Conservation (phyloP, 2,329 filamentous ascomycete species). For the Fusarium xylarioides region DNA sequence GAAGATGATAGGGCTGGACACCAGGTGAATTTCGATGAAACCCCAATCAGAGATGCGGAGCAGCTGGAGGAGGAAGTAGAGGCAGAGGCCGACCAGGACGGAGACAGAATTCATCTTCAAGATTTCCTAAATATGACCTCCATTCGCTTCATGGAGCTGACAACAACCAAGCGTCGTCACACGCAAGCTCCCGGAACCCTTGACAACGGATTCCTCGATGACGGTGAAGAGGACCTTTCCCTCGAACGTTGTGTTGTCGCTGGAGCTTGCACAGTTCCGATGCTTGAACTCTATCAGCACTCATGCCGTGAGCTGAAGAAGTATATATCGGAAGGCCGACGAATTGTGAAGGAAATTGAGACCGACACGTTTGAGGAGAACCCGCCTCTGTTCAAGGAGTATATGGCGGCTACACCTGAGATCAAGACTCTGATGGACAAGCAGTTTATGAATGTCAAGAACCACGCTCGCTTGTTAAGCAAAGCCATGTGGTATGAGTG, state of each 20-base stretch:
- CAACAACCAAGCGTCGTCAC: constrained; percentile 91
- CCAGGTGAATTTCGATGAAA: constrained; percentile 56
- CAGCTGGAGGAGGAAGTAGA: constrained; percentile 60
- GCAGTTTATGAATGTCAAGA: constrained; percentile 97
- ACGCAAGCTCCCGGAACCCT: constrained; percentile 71
- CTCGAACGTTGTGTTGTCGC: constrained; percentile 86
- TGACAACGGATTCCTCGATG: constrained; percentile 53
- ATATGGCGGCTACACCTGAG: constrained; percentile 84
- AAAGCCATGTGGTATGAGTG: constrained; percentile 99
- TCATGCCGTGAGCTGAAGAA: constrained; percentile 95
- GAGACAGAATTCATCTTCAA: constrained; percentile 79
- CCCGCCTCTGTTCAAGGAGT: constrained; percentile 90
- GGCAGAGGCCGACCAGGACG: constrained; percentile 58
- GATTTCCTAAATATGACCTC: constrained; percentile 95
- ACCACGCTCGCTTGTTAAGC: constrained; percentile 86
- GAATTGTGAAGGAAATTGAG: constrained; percentile 91
- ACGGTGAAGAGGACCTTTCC: constrained; percentile 61
- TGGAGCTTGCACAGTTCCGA: constrained; percentile 89
- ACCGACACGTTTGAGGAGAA: constrained; percentile 89
- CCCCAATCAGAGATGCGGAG: constrained; percentile 51
- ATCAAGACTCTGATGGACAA: constrained; percentile 91
- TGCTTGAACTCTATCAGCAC: constrained; percentile 94
- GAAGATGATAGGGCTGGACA: constrained; percentile 58
- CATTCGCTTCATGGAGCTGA: constrained; percentile 98
- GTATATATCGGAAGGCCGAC: constrained; percentile 92